These are phyloP conservation scores for Tagetes erecta DNA, from an alignment of 129 eudicot genomes.

Conservation along the genomic window DNA sequence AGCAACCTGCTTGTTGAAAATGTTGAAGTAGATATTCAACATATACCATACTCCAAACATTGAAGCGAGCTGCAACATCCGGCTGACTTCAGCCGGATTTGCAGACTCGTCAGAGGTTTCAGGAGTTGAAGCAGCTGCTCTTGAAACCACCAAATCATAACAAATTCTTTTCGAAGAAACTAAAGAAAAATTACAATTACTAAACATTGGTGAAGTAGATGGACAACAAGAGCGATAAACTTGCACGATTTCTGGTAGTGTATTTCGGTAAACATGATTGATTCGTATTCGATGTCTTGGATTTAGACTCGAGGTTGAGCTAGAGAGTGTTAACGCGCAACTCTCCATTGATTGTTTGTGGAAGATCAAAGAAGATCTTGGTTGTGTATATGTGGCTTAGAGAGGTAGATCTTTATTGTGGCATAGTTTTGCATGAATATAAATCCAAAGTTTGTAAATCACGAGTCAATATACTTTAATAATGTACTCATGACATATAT, in stretches of 20 bases:
- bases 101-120: slow-evolving; percentile 36
- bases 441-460: slow-evolving; percentile 14
- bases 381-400: slow-evolving; percentile 18
- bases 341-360: slow-evolving; percentile 48
- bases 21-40: slow-evolving; percentile 86
- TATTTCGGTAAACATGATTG: slow-evolving; percentile 1
- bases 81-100: slow-evolving; percentile 21
- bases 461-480: not conserved
- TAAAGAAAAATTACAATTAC: slow-evolving; percentile 2
- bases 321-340: slow-evolving; percentile 45
- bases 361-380: slow-evolving; percentile 21
- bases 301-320: slow-evolving; percentile 34
- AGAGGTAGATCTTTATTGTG: slow-evolving; percentile 8
- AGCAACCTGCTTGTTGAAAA: slow-evolving; percentile 88
- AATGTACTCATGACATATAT: no score
- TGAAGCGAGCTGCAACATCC: slow-evolving; percentile 58
- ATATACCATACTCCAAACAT: slow-evolving; percentile 88
- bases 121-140: slow-evolving; percentile 36
- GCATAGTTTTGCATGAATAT: slow-evolving; percentile 29
- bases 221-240: not conserved
- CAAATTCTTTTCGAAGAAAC: not conserved
- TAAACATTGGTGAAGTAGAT: slow-evolving; percentile 1
- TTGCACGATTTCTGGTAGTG: slow-evolving; percentile 12
- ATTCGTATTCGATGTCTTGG: slow-evolving; percentile 25
- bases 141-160: slow-evolving; percentile 35